These are phyloP conservation scores for Podospora anserina DNA, from an alignment of 495 filamentous ascomycete genomes.

Conservation along the genomic window DNA sequence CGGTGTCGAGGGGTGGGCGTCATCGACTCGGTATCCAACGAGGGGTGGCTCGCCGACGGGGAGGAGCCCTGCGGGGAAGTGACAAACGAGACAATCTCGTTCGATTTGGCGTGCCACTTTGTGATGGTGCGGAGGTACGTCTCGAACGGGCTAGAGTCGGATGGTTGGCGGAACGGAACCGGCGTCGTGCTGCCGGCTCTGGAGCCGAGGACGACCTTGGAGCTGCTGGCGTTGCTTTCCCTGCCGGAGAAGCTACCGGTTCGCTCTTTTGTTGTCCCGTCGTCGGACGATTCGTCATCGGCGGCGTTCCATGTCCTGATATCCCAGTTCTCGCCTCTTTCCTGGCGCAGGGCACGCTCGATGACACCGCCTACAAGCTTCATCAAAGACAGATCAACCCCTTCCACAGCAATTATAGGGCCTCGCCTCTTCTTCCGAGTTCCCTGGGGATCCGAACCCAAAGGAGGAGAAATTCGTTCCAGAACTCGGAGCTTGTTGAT, in stretches of 20 bases:
- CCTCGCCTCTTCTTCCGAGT: constrained; percentile 54
- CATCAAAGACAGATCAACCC: constrained; percentile 55
- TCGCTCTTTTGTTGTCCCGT: neutral
- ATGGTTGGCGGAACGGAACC: neutral
- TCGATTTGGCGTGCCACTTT: constrained; percentile 67
- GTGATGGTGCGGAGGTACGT: constrained; percentile 68
- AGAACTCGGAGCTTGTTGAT: constrained; percentile 56
- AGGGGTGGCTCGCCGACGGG: constrained; percentile 4
- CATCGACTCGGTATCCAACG: neutral
- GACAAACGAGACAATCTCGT: constrained; percentile 63
- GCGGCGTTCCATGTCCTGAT: neutral
- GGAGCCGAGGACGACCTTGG: neutral
- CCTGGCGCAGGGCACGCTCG: constrained; percentile 48
- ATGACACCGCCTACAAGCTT: constrained; percentile 59
- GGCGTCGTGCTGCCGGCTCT: neutral
- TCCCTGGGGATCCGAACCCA: constrained; percentile 43
- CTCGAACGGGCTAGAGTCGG: constrained; percentile 44
- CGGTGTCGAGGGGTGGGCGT: neutral
- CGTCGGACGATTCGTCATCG: neutral
- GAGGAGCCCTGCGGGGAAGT: constrained; percentile 27
- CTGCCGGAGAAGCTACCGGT: neutral
- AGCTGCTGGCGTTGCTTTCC: neutral
- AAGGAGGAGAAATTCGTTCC: constrained; percentile 38
- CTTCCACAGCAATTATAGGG: constrained; percentile 79
- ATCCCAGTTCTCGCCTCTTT: constrained; percentile 46